phyloP scores from a whole-genome alignment of 225 moss, liverwort and hornwort species.

The Bryoerythrophyllum caledonicum region DNA sequence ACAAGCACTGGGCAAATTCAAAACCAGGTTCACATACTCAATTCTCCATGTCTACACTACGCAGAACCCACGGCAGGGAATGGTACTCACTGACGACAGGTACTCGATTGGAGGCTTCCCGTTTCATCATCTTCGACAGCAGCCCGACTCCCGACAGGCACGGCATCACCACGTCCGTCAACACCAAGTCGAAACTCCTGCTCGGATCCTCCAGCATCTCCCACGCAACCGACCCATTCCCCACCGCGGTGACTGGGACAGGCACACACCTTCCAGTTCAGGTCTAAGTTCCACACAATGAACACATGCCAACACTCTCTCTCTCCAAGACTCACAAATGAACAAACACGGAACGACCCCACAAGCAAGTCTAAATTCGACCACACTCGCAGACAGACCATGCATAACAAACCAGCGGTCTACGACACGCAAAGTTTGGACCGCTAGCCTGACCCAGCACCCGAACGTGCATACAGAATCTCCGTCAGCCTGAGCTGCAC shows the following conservation, averaged over 20 bases:
- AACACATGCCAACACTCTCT: neutral
- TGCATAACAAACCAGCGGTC: neutral
- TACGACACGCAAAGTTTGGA: neutral
- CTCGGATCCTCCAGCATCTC: slow-evolving; percentile 76
- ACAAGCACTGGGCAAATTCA: neutral
- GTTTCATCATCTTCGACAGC: slow-evolving; percentile 82
- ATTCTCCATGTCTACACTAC: neutral
- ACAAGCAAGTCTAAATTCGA: too few relatives aligned
- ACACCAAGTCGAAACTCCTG: slow-evolving; percentile 76
- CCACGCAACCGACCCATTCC: slow-evolving; percentile 90
- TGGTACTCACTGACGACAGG: slow-evolving; percentile 84
- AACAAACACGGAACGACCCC: neutral
- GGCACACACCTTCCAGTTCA: slow-evolving; percentile 69
- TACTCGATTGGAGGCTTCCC: slow-evolving; percentile 68
- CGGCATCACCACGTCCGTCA: slow-evolving; percentile 98
- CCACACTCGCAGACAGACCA: neutral
- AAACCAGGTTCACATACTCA: neutral
- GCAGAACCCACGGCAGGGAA: neutral
- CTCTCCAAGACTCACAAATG: neutral
- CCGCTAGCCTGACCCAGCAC: neutral
- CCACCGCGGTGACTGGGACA: slow-evolving; percentile 84
- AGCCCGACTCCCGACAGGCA: slow-evolving; percentile 95
- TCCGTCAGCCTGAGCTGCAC: neutral
- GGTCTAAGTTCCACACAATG: slow-evolving; percentile 41
- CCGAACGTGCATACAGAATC: neutral